These are phyloP conservation scores for Mortierella antarctica DNA, from an alignment of 192 early-diverging fungal genomes.

Conservation along the genomic window DNA sequence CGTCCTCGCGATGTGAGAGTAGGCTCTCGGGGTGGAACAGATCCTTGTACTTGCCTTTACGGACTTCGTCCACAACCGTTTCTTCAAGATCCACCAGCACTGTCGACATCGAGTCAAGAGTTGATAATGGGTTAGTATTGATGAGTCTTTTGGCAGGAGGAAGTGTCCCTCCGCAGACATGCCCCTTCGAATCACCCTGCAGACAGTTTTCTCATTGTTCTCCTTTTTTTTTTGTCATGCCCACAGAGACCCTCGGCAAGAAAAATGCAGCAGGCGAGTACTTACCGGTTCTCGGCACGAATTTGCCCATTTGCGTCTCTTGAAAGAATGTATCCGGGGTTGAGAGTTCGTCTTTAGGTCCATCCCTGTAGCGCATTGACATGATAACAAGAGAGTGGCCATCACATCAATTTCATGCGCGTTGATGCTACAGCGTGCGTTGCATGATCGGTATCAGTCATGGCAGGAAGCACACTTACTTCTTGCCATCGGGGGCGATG, in stretches of 20 bases:
- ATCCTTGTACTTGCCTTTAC: conserved; percentile 96
- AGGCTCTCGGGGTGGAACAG: conserved; percentile 88
- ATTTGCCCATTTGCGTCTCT: conserved; percentile 98
- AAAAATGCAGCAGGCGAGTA: neutral
- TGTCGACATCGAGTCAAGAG: neutral
- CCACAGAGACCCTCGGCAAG: neutral
- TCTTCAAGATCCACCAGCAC: conserved; percentile 98
- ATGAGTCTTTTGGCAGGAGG: too few relatives aligned
- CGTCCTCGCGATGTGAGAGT: conserved; percentile 99
- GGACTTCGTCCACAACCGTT: conserved; percentile 98
- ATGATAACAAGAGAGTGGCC: conserved; percentile 41
- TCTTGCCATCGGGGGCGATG: conserved; percentile 93
- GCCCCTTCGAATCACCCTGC: too few relatives aligned
- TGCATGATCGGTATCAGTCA: neutral
- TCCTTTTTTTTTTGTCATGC: too few relatives aligned
- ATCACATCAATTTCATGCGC: neutral
- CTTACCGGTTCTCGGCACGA: conserved; percentile 91
- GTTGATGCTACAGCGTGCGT: neutral
- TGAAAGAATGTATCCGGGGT: conserved; percentile 99
- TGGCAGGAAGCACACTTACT: conserved; percentile 38
- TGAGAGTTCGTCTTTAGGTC: conserved; percentile 48
- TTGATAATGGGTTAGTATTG: neutral
- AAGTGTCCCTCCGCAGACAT: too few relatives aligned
- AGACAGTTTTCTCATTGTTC: too few relatives aligned
- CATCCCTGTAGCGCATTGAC: conserved; percentile 61